Base-by-base conservation (phyloP, 345 rosid genomes). In the Excoecaria agallocha region DNA sequence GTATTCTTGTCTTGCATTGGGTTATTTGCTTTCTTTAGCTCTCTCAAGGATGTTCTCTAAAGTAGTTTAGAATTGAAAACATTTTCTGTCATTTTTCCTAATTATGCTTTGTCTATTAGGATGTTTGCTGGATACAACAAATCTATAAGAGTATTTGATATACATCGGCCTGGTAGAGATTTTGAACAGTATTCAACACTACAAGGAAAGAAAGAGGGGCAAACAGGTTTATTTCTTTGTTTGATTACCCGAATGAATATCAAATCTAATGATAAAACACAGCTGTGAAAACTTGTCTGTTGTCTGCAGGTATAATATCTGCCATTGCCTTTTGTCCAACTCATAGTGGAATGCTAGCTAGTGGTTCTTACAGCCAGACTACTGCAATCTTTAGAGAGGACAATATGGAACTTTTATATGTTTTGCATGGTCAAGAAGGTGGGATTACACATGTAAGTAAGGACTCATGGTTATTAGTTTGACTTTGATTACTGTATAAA, bases 141-240 rank as follows among this genome's bases (percentile, higher is more conserved):
- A 85, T 82, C 84, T 65, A 54, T 95, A 9, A 88, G 99, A 84
- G 88, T 88, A 62, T 95, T 95, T 80, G 97, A 95, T 66, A 67
- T 95, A 76, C 99, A 95, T 77, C 96, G 94, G 60, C 99, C 99
- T 45, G 98, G 98, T 81, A 87, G 99, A 86, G 99, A 93, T 79
- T 93, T 89, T 66, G 72, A 78, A 50, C 90, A 86, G 67, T 83
- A 87, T 83, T 88, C 98, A 48, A 95, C 94, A 15, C 70, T 88
- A 65, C 88, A 93, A 74, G 89, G 89, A 82, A 89, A 91, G 24
- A 93, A 93, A 84, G 98, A 95, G 51, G 98, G 99, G 61, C 99
- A 95, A 84, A 82, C 94, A 74, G 98, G 99, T 91, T 6, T n/a
- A 49, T 62, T 66, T 75, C 63, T 62, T 60, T 50, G 49, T 50